phyloP scores from a whole-genome alignment of 2,329 filamentous ascomycete genomes.

The Blumeria graminis region DNA sequence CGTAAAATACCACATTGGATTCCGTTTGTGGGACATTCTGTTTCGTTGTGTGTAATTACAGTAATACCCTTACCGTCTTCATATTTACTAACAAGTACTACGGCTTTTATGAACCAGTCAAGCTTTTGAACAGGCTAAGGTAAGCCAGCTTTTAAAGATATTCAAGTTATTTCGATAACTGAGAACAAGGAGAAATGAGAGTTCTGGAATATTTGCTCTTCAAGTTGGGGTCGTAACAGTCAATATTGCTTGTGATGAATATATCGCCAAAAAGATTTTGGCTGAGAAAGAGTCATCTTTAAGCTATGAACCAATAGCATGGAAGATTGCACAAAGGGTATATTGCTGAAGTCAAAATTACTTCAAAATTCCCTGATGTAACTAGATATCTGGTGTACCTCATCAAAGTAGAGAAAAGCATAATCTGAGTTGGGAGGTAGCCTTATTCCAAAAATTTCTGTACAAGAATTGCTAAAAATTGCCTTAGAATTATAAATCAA shows the following conservation, averaged over 20 bases:
- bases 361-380: slow-evolving; percentile 3
- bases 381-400: slow-evolving; percentile 13
- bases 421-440: slow-evolving; percentile 9
- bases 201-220: slow-evolving; percentile 12
- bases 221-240: slow-evolving; percentile 9
- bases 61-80: too few species aligned
- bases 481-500: slow-evolving; percentile 14
- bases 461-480: slow-evolving; percentile 9
- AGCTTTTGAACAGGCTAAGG: slow-evolving; percentile 9
- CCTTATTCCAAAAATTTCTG: background rate
- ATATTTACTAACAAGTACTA: too few species aligned
- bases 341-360: background rate
- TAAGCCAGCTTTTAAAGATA: background rate
- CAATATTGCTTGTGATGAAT: slow-evolving; percentile 9
- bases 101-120: slow-evolving; percentile 8
- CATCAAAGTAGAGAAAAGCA: slow-evolving; percentile 9
- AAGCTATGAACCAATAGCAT: slow-evolving; percentile 6
- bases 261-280: slow-evolving; percentile 1
- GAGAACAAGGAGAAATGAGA: slow-evolving; percentile 7
- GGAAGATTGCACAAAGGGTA: slow-evolving; percentile 7
- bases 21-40: too few species aligned
- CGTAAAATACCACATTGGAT: too few species aligned
- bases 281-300: slow-evolving; percentile 10
- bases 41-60: too few species aligned
- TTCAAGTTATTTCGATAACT: background rate